Evolutionary conservation across 345 rosid species (phyloP).

Genomic region (Hibiscus mutabilis): DNA sequence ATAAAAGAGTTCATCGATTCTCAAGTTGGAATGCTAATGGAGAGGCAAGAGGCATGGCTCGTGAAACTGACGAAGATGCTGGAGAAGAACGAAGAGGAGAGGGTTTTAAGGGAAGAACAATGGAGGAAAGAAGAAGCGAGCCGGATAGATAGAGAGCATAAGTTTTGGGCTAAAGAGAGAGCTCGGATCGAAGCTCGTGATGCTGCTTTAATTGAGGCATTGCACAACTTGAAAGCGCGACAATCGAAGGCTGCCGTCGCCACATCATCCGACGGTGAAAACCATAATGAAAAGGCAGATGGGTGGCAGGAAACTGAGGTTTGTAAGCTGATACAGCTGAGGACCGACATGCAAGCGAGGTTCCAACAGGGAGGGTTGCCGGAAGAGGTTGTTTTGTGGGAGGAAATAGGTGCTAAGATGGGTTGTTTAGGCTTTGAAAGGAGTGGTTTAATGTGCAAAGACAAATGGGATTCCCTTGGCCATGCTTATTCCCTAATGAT

Average conservation of each 20-base stretch:
- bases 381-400: constrained; percentile 31
- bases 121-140: constrained; percentile 72
- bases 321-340: constrained; percentile 46
- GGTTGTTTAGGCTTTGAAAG: constrained; percentile 44
- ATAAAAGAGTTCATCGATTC: constrained; percentile 72
- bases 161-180: constrained; percentile 84
- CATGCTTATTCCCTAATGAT: constrained; percentile 13
- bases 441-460: constrained; percentile 44
- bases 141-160: constrained; percentile 62
- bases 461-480: constrained; percentile 48
- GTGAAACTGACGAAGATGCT: constrained; percentile 69
- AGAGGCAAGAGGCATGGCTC: constrained; percentile 83
- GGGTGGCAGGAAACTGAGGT: constrained; percentile 51
- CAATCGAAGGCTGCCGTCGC: constrained; percentile 11
- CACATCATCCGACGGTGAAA: constrained; percentile 27
- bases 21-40: constrained; percentile 71
- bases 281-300: constrained; percentile 24
- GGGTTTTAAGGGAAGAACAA: constrained; percentile 66
- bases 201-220: constrained; percentile 67
- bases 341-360: constrained; percentile 43
- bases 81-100: constrained; percentile 75
- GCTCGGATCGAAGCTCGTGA: constrained; percentile 89
- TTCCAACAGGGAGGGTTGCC: constrained; percentile 36
- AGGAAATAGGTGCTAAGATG: constrained; percentile 40
- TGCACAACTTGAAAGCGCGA: constrained; percentile 41